Evolutionary conservation across 768 basidiomycete species (phyloP), one percentile per base, ranked within the genome.

Genomic region (Boletus speciosus): DNA sequence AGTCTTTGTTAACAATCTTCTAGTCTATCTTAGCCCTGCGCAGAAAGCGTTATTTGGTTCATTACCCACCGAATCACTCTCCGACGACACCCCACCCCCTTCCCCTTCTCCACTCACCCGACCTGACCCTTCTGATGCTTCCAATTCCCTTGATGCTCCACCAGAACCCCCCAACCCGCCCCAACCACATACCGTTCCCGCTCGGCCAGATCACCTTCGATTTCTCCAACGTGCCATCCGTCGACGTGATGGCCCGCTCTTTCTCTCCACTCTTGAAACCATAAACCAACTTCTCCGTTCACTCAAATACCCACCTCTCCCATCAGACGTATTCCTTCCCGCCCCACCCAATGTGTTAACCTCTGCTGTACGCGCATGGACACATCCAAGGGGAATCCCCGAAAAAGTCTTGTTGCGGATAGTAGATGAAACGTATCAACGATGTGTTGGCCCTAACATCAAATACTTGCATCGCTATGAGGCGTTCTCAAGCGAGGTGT

Each of bases 361-460:
- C 65, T 67, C 74, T 19, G 67, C 71, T 2, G 73, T 84, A 37
- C 51, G 35, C 37, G 61, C 70, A 0, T 89, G 86, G 86, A 23
- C 52, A 44, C 36, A 52, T 27, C 40, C 59, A 19, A 72, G 63
- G 1, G 84, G 82, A 4, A 66, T 94, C 27, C 88, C 85, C 0
- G 75, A 82, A 44, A 77, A 80, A 34, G 80, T 94, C 2, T 75
- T 88, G 53, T 78, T 84, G 74, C 84, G 87, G 39, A 81, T 96
- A 45, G 78, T 90, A 49, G 93, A 94, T 41, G 93, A 98, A 74
- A 90, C 86, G 36, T 98, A 99, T 64, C 93, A 98, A 65, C 83
- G 97, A 27, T 83, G 85, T 16, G 94, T 98, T 1, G 95, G 95
- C 6, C 97, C 97, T 0, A 83, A 90, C 62, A 83, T 94, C n/a